These are phyloP conservation scores for Dactylellina leptospora DNA, from an alignment of 2,329 filamentous ascomycete species.

Conservation along the genomic window DNA sequence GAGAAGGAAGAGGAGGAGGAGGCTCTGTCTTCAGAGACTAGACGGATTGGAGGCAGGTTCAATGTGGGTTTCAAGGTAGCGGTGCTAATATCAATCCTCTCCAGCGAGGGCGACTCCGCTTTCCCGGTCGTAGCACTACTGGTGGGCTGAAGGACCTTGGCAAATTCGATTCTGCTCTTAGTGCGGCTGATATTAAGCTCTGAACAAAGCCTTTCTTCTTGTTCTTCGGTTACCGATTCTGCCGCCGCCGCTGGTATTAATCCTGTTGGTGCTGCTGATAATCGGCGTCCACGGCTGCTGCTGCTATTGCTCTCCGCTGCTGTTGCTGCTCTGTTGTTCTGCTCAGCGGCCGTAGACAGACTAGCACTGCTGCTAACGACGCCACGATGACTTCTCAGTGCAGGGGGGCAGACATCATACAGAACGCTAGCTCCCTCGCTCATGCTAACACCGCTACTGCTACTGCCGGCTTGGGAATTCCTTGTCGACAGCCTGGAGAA, in stretches of 20 bases:
- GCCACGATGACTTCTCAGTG: conserved; percentile 9
- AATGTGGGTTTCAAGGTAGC: conserved; percentile 32
- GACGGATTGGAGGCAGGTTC: conserved; percentile 51
- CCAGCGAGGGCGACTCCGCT: not conserved
- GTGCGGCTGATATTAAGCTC: conserved; percentile 20
- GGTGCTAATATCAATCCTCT: not conserved
- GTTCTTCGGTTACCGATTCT: conserved; percentile 9
- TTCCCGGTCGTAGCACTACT: too few relatives aligned
- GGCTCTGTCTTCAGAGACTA: conserved; percentile 31
- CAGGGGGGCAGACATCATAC: conserved; percentile 6
- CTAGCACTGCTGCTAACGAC: conserved; percentile 11
- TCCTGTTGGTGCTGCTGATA: not conserved
- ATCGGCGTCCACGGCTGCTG: not conserved
- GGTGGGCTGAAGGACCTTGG: not conserved
- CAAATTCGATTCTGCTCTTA: conserved; percentile 2
- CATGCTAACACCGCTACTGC: conserved; percentile 16
- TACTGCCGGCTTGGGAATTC: conserved; percentile 5
- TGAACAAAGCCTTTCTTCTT: not conserved
- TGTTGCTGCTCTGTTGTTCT: not conserved
- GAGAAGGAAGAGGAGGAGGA: conserved; percentile 5
- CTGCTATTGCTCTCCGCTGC: not conserved
- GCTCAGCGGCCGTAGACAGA: not conserved
- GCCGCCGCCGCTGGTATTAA: not conserved
- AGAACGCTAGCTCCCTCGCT: conserved; percentile 3
- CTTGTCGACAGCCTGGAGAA: conserved; percentile 37